These are phyloP conservation scores for Magnaporthiopsis poae DNA, from an alignment of 2,329 filamentous ascomycete species.

Conservation along the genomic window DNA sequence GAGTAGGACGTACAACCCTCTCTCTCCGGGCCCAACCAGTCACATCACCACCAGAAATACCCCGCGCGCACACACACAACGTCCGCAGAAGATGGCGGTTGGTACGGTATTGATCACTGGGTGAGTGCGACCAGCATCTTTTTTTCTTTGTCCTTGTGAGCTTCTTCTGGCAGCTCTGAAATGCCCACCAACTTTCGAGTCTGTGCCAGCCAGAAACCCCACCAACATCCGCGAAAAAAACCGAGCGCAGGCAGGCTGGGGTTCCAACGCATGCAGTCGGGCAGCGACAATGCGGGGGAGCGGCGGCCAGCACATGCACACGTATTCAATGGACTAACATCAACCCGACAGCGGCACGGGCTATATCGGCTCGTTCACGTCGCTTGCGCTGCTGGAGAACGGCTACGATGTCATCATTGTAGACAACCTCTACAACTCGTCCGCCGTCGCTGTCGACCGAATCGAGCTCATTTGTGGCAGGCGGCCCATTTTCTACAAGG, in stretches of 20 bases:
- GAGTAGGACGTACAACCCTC: not conserved
- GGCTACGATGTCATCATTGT: slow-evolving; percentile 94
- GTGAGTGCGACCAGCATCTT: slow-evolving; percentile 41
- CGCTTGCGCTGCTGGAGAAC: slow-evolving; percentile 81
- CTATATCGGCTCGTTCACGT: slow-evolving; percentile 97
- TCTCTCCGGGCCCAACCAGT: not conserved
- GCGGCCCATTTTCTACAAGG: slow-evolving; percentile 72
- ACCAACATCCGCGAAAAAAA: not conserved
- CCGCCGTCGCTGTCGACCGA: slow-evolving; percentile 79
- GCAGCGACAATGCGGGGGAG: not conserved
- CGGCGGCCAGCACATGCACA: not conserved
- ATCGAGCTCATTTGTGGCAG: slow-evolving; percentile 90
- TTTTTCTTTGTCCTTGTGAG: too few relatives aligned
- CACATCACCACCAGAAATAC: not conserved
- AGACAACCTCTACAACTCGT: slow-evolving; percentile 96
- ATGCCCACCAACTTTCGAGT: not conserved
- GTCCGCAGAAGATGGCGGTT: slow-evolving; percentile 53
- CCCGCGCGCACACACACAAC: not conserved
- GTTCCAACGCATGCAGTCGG: not conserved
- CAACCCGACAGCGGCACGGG: slow-evolving; percentile 74
- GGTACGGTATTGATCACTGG: slow-evolving; percentile 87
- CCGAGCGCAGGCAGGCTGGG: not conserved
- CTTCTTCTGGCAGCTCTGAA: not conserved
- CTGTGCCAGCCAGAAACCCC: not conserved
- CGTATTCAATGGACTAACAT: not conserved